Base-by-base conservation (phyloP, 371 early-diverging fungal genomes). In the Mucor piriformis region DNA sequence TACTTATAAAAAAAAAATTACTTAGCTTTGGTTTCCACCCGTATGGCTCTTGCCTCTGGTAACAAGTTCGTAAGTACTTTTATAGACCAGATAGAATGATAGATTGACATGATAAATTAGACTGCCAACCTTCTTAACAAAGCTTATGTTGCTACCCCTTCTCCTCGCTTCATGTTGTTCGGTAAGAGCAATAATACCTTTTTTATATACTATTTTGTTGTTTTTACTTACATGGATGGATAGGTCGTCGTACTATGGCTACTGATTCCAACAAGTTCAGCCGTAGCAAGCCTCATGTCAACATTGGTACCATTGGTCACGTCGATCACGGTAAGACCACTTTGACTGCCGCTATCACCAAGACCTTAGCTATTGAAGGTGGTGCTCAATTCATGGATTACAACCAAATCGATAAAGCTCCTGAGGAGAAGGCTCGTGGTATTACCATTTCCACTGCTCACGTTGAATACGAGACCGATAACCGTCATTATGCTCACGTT, bases 281-380 rank as follows among this genome's bases (percentile, higher is more conserved):
- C 33, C 90, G 91, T 67, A 63, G 71, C 47, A 96, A 96, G 89
- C 98, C 99, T 24, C 99, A 99, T 77, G 92, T 99, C 70, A 99
- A 99, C 86, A 96, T 99, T 70, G 99, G 99, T 69, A 99, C 99
- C 49, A 98, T 99, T 67, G 99, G 99, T 57, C 99, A 99, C 83
- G 99, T 99, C 64, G 99, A 99, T 76, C 99, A 99, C 87, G 99
- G 99, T 55, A 99, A 99, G 87, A 97, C 99, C 20, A 98, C 99
- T 16, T 90, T 99, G 73, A 99, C 99, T 15, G 97, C 97, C 47
- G 99, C 99, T 61, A 99, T 99, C 72, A 97, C 99, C 70, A 97
- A 96, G 86, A 92, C 93, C 50, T 82, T 96, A 57, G 89, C 94
- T 43, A 68, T 79, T 54, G 67, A 73, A 35, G 74, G 69, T 65